Percentiles rank a stretch among this genome's conserved stretches.
Evolutionary conservation across 345 rosid species (phyloP).

Genomic region (Lagerstroemia speciosa): DNA sequence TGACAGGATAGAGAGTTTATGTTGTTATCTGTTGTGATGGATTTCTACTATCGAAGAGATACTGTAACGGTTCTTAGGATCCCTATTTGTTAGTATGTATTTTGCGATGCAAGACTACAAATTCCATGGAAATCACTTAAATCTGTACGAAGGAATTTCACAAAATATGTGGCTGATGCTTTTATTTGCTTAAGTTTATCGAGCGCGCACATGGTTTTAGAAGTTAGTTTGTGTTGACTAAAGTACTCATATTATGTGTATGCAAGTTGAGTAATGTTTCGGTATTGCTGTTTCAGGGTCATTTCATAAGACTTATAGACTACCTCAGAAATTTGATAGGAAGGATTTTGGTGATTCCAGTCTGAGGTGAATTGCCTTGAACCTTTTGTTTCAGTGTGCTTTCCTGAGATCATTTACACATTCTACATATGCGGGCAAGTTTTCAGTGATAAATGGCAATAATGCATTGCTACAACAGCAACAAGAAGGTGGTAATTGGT

Average conservation of each 20-base stretch:
- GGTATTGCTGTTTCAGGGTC: slow-evolving; percentile 34
- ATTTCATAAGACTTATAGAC: slow-evolving; percentile 30
- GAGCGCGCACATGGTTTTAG: background rate
- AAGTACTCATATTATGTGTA: background rate
- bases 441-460: background rate
- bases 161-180: background rate
- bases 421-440: background rate
- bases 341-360: slow-evolving; percentile 22
- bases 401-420: background rate
- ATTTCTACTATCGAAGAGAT: background rate
- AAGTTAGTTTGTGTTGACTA: background rate
- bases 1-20: background rate
- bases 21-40: background rate
- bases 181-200: background rate
- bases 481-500: background rate
- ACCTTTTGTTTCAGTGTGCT: slow-evolving; percentile 1
- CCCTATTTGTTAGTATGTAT: background rate
- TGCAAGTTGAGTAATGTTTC: background rate
- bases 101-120: background rate
- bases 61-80: background rate
- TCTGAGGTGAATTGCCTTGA: slow-evolving; percentile 34
- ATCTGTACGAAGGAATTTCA: background rate
- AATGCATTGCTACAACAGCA: background rate
- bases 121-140: background rate
- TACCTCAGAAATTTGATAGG: slow-evolving; percentile 25